phyloP scores from a whole-genome alignment of 441 rosid species.

The Codiaeum variegatum region DNA sequence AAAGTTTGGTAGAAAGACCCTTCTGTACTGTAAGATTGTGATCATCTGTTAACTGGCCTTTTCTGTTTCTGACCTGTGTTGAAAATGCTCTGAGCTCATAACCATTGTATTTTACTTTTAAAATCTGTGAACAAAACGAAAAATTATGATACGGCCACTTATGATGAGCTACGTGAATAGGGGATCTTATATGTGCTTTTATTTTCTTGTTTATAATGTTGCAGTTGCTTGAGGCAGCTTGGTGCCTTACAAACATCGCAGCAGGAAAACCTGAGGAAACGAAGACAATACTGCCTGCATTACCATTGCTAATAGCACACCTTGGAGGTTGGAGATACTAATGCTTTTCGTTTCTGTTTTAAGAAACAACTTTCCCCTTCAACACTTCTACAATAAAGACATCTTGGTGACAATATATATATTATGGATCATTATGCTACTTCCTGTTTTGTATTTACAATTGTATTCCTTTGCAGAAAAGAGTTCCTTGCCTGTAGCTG shows the following conservation, averaged over 20 bases:
- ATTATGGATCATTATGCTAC: not conserved
- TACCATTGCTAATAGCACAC: constrained; percentile 89
- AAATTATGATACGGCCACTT: not conserved
- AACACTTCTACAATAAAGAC: not conserved
- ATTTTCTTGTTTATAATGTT: constrained; percentile 19
- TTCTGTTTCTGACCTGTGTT: not conserved
- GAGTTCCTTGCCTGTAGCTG: constrained; percentile 82
- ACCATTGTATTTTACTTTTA: not conserved
- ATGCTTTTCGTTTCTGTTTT: constrained; percentile 11
- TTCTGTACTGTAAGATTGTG: not conserved
- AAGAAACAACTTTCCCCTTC: not conserved
- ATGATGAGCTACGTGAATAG: not conserved
- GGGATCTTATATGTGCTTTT: not conserved
- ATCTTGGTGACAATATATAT: not conserved
- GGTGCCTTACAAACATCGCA: constrained; percentile 97
- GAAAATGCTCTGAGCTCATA: not conserved
- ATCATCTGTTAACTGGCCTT: not conserved
- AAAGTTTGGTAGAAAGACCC: not conserved
- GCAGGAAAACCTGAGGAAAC: constrained; percentile 94
- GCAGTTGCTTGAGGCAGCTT: constrained; percentile 95
- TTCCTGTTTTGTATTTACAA: constrained; percentile 1
- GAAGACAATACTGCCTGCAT: constrained; percentile 74
- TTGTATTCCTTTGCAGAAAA: constrained; percentile 53
- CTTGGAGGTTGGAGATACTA: constrained; percentile 64
- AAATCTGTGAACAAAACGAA: not conserved